Base-by-base conservation (phyloP, 2,329 filamentous ascomycete species). In the Aspergillus proliferans region DNA sequence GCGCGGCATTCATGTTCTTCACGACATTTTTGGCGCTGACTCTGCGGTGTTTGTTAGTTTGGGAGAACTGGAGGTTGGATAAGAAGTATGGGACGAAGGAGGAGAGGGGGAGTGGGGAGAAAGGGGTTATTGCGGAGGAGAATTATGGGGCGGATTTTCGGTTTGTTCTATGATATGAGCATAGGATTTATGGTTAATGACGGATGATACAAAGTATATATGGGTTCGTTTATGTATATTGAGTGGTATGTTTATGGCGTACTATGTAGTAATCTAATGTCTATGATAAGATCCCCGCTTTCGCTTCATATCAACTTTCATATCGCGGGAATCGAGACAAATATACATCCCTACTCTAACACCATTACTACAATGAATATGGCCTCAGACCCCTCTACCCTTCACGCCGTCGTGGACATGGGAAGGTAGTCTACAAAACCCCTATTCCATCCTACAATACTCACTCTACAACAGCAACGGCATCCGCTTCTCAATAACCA, bases 401-500 rank as follows among this genome's bases (percentile, higher is more conserved):
- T 69, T n/a, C 60, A 68, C 53, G 68, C 58, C 15, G 56, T 71
- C 22, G 65, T 70, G 38, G 69, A 73, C 55, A 66, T 71, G 67
- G 71, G 71, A 43, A 73, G 70, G 69, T 71, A 22, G 5, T 33
- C 26, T 45, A 45, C 34, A 46, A 8, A 39, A 36, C 18, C 18
- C 12, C 15, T 15, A 15, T 15, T 24, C 14, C 18, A 39, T 18
- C 38, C 26, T 14, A 15, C 28, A 14, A 45, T 10, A 30, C n/a
- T 34, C 18, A 45, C 24, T 19, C 42, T 33, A 22, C 21, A 33
- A 38, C 33, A 69, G 89, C 75, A 96, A 95, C 74, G 91, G 90
- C 60, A 92, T 95, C 60, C 88, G 91, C 48, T 95, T 95, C 75
- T 92, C 88, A 41, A 88, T 95, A 61, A 88, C 89, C 7, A 84